Evolutionary conservation across 192 early-diverging fungal species (phyloP), one percentile per base, ranked within the genome.

Genomic region (Haplosporangium gracile): DNA sequence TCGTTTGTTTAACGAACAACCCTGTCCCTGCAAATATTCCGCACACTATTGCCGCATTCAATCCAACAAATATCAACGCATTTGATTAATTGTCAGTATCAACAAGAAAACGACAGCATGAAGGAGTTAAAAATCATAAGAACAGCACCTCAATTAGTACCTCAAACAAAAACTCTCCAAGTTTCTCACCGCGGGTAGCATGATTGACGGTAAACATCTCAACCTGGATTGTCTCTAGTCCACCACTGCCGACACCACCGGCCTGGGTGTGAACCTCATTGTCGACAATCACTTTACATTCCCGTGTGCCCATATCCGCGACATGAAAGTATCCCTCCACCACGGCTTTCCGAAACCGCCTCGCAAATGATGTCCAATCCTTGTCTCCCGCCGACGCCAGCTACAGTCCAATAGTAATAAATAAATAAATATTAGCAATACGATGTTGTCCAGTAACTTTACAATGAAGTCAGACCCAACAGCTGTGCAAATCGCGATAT

Each of bases 161-260:
- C 79, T 86, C 84, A 78, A 86, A 86, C 72, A 86, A 74, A 42
- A 86, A 86, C 39, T 80, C 84, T 24, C 84, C 76, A n/a, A 78
- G 32, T 47, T 86, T 86, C 20, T 77, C 79, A 32, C 76, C 42
- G 15, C 84, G 78, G 39, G 39, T 74, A 5, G 84, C 26, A 60
- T 86, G 84, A 38, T 74, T 86, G 32, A 86, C 79, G 24, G 76
- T 63, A 78, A 70, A 53, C 84, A 86, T 81, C 15, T 86, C 79
- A 11, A 86, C 74, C 0, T 74, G 72, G 29, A 86, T 86, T 22
- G 69, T 70, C 26, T 77, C 76, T 24, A 78, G 57, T 3, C 76
- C 29, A 45, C 32, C 36, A 22, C 39, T 15, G 32, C 34, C 57
- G 65, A 11, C 36, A 32, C 72, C 77, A 16, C 74, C 72, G 1